Evolutionary conservation across 2,329 filamentous ascomycete genomes (phyloP), one percentile per base, ranked within the genome.

Genomic region (Capronia coronata): DNA sequence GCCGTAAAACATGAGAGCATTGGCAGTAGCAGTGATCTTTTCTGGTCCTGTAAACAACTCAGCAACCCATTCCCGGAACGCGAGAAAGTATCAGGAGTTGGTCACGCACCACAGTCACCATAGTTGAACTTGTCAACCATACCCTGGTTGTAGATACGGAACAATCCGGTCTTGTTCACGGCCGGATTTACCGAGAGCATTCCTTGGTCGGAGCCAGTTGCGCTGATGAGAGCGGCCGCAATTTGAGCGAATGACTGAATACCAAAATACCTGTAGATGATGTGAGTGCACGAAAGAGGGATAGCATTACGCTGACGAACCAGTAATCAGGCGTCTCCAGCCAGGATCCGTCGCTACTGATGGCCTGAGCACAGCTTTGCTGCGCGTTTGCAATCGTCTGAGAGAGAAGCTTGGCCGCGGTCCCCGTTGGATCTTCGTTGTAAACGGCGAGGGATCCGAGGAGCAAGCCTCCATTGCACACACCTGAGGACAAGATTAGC

Each of bases 21-120:
- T 45, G 43, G 43, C 43, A 45, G 43, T 45, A 37, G 43, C 43
- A 45, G 43, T 45, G 43, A 45, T 45, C 43, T 45, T 45, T 18
- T 35, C 29, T 6, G 43, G 43, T 30, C 41, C 41, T 43, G 19
- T 43, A 29, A 32, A 30, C 41, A 43, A 32, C 22, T 32, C 41
- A 43, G 23, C 10, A 43, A 2, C 16, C 25, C 16, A 18, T 32
- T 10, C 27, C 40, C 13, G 14, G 14, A 43, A n/a, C 5, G 21
- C 25, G 27, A 29, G 25, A 13, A 25, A n/a, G 9, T 43, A 43
- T 23, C 21, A 11, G 25, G n/a, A 27, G 25, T 27, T 27, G 25
- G 25, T n/a, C 6, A 27, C 25, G 10, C 10, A 45, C 43, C 43
- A 37, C 43, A 45, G 30, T 45, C 43, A 34, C 43, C 43, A 23